These are phyloP conservation scores for Ceratobasidium papillatum DNA, from an alignment of 1,284 basidiomycete genomes.

Conservation along the genomic window DNA sequence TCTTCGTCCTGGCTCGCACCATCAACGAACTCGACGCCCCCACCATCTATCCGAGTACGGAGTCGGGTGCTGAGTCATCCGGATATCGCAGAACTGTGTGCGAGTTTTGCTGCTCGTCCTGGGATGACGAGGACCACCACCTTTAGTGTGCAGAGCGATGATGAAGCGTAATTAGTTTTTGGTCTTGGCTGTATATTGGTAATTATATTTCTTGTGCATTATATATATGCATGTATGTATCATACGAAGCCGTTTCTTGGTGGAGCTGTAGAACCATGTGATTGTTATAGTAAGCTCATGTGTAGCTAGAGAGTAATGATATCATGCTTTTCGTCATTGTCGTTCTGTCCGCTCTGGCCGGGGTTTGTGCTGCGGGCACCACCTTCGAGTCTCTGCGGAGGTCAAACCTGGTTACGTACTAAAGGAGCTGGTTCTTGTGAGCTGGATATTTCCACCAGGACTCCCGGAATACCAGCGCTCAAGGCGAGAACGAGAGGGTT, in stretches of 20 bases:
- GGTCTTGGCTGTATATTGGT: neutral
- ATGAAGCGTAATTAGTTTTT: neutral
- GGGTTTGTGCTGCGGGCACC: neutral
- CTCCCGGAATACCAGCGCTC: neutral
- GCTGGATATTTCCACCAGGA: neutral
- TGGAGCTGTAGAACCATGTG: neutral
- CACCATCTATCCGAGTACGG: conserved; percentile 12
- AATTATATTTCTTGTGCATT: neutral
- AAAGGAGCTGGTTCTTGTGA: neutral
- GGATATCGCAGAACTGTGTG: conserved; percentile 29
- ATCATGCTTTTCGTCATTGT: neutral
- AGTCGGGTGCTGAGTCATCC: conserved; percentile 34
- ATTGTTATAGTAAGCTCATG: neutral
- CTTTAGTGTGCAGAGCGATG: conserved; percentile 18
- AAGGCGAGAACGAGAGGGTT: neutral
- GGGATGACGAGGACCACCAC: conserved; percentile 33
- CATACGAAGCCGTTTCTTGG: neutral
- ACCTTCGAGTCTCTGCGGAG: neutral
- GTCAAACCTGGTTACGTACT: too few relatives aligned
- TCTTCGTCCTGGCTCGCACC: conserved; percentile 1
- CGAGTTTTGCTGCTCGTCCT: conserved; percentile 32
- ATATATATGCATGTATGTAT: conserved; percentile 15
- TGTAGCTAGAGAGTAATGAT: neutral
- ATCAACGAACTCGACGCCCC: conserved; percentile 18
- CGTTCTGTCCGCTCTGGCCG: neutral